These are phyloP conservation scores for Pseudonectria foliicola DNA, from an alignment of 2,329 filamentous ascomycete genomes.

Conservation along the genomic window DNA sequence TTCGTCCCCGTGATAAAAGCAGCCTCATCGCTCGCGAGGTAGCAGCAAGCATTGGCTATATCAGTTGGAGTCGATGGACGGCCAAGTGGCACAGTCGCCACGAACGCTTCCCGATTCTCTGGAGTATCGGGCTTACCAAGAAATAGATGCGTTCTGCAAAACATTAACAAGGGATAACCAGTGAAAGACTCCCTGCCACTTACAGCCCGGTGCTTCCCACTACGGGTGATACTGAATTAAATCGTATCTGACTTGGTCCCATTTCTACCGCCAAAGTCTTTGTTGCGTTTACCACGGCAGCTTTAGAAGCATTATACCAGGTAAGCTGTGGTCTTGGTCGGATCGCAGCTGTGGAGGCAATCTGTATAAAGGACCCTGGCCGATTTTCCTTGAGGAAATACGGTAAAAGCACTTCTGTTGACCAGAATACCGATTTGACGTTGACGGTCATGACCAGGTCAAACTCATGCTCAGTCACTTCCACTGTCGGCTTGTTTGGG, in stretches of 20 bases:
- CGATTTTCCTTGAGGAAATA: conserved; percentile 52
- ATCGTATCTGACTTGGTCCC: conserved; percentile 62
- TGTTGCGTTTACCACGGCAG: conserved; percentile 53
- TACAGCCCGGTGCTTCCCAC: conserved; percentile 58
- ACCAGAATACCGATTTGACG: conserved; percentile 59
- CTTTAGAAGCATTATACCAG: conserved; percentile 66
- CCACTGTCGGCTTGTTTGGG: conserved; percentile 52
- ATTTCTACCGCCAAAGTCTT: conserved; percentile 63
- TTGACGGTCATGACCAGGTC: conserved; percentile 62
- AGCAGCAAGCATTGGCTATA: conserved; percentile 64
- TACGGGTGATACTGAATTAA: conserved; percentile 65
- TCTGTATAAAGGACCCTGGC: conserved; percentile 56
- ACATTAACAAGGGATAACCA: neutral
- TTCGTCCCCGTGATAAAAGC: conserved; percentile 67
- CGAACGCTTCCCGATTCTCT: conserved; percentile 50
- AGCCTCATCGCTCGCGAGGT: conserved; percentile 64
- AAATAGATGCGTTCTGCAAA: conserved; percentile 39
- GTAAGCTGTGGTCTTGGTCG: conserved; percentile 56
- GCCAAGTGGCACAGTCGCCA: conserved; percentile 48
- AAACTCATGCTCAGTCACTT: conserved; percentile 60
- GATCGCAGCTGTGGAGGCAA: conserved; percentile 54
- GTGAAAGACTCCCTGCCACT: conserved; percentile 7
- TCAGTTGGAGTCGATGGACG: conserved; percentile 53
- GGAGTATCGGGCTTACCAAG: conserved; percentile 56
- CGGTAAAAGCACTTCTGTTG: conserved; percentile 50